Evolutionary conservation across 768 basidiomycete species (phyloP), one percentile per base, ranked within the genome.

Genomic region (Tulasnella sp.): DNA sequence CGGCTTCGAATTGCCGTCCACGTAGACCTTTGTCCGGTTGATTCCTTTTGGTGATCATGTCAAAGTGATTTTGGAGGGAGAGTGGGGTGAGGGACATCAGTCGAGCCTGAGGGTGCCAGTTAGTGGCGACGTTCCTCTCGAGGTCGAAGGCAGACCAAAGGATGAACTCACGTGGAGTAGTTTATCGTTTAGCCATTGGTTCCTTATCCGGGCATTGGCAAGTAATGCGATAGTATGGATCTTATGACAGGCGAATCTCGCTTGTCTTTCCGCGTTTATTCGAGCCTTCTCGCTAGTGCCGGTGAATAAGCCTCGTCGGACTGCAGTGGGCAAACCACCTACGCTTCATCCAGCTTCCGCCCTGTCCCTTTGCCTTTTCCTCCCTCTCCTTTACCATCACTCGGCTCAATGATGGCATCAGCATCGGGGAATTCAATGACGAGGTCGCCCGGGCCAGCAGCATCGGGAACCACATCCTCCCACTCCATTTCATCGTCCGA

Each of bases 41-140:
- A 80, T 91, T 89, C 58, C 94, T 90, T 85, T 94, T 92, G 87
- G 94, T 91, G 85, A 96, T 96, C 85, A 91, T 89, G 16, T 89
- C 88, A 86, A 99, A 96, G 14, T 93, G 89, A 77, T 92, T 92
- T 85, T 97, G 95, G 14, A 97, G 87, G 24, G 90, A 83, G 37
- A 96, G 88, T 1, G 98, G 98, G 0, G 94, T 92, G 60, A 96
- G 85, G 11, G 97, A 98, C 77, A 99, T 87, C 40, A 99, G 88
- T 9, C 98, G 91, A 11, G 96, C 96, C 96, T 98, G 58, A 82
- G 46, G 20, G 6, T 60, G 37, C 46, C 80, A 58, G 77, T 78
- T 82, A 82, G 41, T 82, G 80, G 76, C n/a, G 1, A 60, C 64
- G 37, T n/a, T 60, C 54, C 14, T 28, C 75, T n/a, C 46, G 16